A percentile compares a stretch with the other conserved stretches of the same genome.
Evolutionary conservation across 805 yeast species (phyloP).

Genomic region (Wickerhamiella qilinensis): DNA sequence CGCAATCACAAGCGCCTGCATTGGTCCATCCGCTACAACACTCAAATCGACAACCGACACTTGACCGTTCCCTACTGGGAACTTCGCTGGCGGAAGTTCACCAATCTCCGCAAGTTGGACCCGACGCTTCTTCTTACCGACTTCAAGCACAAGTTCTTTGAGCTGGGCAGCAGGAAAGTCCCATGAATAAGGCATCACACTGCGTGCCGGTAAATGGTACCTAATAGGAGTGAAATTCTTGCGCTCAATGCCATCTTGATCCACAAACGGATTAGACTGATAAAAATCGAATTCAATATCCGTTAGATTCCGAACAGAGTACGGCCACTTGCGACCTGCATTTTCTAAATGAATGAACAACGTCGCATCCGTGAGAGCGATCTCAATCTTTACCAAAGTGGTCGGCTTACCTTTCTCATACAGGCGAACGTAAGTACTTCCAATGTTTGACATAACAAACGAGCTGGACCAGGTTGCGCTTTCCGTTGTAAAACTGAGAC

Average conservation of each 20-base stretch:
- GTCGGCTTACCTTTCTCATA: constrained; percentile 41
- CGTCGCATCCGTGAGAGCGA: constrained; percentile 65
- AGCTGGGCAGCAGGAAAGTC: constrained; percentile 84
- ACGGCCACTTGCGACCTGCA: constrained; percentile 82
- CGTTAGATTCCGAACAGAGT: constrained; percentile 75
- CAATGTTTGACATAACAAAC: constrained; percentile 68
- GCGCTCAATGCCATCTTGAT: constrained; percentile 47
- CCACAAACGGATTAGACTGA: constrained; percentile 61
- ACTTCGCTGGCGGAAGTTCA: constrained; percentile 66
- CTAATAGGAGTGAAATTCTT: constrained; percentile 57
- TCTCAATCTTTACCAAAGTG: constrained; percentile 51
- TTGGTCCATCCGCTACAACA: constrained; percentile 92
- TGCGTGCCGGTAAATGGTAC: constrained; percentile 69
- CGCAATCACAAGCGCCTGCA: constrained; percentile 72
- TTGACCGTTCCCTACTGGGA: constrained; percentile 31
- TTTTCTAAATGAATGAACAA: constrained; percentile 58
- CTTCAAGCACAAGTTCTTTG: constrained; percentile 61
- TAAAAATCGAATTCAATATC: constrained; percentile 73
- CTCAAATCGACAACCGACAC: constrained; percentile 54
- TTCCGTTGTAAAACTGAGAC: constrained; percentile 27
- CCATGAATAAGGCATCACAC: constrained; percentile 98
- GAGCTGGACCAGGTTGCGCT: constrained; percentile 74
- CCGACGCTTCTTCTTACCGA: constrained; percentile 43
- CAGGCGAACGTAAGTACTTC: constrained; percentile 61
- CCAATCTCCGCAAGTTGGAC: constrained; percentile 90